Evolutionary conservation across 257 asterid genomes (phyloP).

Genomic region (Primulina eburnea): DNA sequence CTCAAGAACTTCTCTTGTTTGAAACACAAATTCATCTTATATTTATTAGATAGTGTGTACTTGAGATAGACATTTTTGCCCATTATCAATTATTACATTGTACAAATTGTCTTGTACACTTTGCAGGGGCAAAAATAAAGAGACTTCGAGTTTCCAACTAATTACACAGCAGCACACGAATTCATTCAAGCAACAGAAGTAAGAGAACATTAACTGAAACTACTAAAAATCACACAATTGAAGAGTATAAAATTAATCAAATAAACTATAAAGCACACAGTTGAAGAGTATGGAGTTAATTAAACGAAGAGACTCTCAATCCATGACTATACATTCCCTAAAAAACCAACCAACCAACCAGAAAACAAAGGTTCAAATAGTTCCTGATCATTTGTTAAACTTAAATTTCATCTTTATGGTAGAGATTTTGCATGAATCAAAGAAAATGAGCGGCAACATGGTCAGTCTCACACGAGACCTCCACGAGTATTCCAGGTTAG

Average conservation of each 20-base stretch:
- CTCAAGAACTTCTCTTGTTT: too few species aligned
- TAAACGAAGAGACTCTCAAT: slow-evolving; percentile 28
- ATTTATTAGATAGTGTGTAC: too few species aligned
- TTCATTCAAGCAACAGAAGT: neutral
- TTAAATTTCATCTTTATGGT: slow-evolving; percentile 29
- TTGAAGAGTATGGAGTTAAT: neutral
- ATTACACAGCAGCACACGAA: neutral
- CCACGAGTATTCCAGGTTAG: slow-evolving; percentile 16
- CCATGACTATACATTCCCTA: slow-evolving; percentile 51
- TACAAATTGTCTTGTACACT: too few species aligned
- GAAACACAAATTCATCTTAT: too few species aligned
- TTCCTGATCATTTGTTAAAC: slow-evolving; percentile 27
- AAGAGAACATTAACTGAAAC: neutral
- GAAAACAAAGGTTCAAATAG: slow-evolving; percentile 29
- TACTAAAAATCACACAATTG: neutral
- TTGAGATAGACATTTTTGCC: too few species aligned
- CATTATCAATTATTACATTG: too few species aligned
- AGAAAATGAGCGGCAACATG: slow-evolving; percentile 25
- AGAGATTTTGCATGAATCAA: slow-evolving; percentile 30
- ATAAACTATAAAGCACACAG: slow-evolving; percentile 7
- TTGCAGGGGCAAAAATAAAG: too few species aligned
- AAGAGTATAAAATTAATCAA: slow-evolving; percentile 8
- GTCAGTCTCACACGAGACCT: slow-evolving; percentile 17
- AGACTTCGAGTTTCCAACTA: neutral
- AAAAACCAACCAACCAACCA: slow-evolving; percentile 22